Conservation (phyloP, 805 yeast genomes). For the Ogataea henricii region DNA sequence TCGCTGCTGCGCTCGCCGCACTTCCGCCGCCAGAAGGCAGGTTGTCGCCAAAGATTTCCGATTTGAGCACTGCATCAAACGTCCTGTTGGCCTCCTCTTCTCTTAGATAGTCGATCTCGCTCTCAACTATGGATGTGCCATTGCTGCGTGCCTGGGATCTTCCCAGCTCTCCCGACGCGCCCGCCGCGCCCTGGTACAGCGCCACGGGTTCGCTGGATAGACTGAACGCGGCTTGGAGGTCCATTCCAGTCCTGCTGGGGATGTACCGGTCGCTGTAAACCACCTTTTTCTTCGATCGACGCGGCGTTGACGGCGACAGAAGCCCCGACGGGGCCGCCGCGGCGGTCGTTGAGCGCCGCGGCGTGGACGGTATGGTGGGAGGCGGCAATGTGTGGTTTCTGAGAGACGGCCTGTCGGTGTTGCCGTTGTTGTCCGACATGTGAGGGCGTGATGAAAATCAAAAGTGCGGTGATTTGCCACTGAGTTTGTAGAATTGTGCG, state of each 20-base stretch:
- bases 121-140: slow-evolving; percentile 39
- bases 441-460: not conserved
- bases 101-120: slow-evolving; percentile 65
- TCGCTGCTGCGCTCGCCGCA: slow-evolving; percentile 19
- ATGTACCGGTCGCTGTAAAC: slow-evolving; percentile 83
- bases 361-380: slow-evolving; percentile 22
- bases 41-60: slow-evolving; percentile 89
- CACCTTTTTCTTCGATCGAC: slow-evolving; percentile 46
- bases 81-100: slow-evolving; percentile 86
- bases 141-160: slow-evolving; percentile 9
- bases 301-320: slow-evolving; percentile 47
- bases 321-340: slow-evolving; percentile 5
- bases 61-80: slow-evolving; percentile 80
- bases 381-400: slow-evolving; percentile 13
- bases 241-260: slow-evolving; percentile 84
- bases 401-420: slow-evolving; percentile 12
- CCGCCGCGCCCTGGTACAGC: slow-evolving; percentile 9
- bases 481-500: too few species aligned
- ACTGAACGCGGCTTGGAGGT: slow-evolving; percentile 82
- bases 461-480: not conserved
- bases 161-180: slow-evolving; percentile 5
- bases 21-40: slow-evolving; percentile 47
- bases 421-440: slow-evolving; percentile 2
- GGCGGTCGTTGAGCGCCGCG: slow-evolving; percentile 12
- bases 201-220: slow-evolving; percentile 34